Conservation (phyloP, 805 yeast genomes). For the Teunomyces aglyptinius region DNA sequence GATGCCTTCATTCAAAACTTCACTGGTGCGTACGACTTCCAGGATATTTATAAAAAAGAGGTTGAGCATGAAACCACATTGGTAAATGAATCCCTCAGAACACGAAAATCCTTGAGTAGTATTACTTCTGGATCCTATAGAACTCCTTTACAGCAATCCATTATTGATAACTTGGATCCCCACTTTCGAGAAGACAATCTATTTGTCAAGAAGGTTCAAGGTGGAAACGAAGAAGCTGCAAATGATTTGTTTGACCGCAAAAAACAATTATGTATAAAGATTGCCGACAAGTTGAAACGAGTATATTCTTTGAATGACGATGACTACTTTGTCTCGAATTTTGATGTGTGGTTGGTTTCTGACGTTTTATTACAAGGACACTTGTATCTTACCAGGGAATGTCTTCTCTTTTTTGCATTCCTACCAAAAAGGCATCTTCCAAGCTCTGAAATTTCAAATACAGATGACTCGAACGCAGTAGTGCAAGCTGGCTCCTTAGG, state of each 20-base stretch:
- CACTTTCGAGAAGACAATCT: conserved; percentile 12
- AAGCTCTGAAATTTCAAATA: conserved; percentile 7
- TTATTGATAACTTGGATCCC: conserved; percentile 28
- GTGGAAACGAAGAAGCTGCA: conserved; percentile 8
- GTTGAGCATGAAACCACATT: not conserved
- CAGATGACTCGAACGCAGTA: conserved; percentile 24
- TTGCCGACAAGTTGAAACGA: conserved; percentile 34
- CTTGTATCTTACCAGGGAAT: conserved; percentile 63
- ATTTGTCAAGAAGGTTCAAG: conserved; percentile 12
- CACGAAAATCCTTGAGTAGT: conserved; percentile 1
- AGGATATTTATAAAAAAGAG: not conserved
- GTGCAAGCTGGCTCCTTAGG: conserved; percentile 40
- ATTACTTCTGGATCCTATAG: not conserved
- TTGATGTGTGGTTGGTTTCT: conserved; percentile 74
- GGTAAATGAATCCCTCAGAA: not conserved
- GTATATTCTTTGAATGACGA: conserved; percentile 47
- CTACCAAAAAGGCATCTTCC: conserved; percentile 49
- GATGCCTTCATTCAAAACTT: not conserved
- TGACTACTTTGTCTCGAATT: conserved; percentile 60
- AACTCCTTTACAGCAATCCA: conserved; percentile 27
- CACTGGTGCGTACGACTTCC: not conserved
- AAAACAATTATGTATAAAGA: conserved; percentile 19
- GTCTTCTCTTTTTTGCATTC: conserved; percentile 73
- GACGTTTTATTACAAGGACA: conserved; percentile 88
- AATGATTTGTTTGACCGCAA: conserved; percentile 7